Conservation (phyloP, 1,139 yeast species). For the Chernovozyma aurita region DNA sequence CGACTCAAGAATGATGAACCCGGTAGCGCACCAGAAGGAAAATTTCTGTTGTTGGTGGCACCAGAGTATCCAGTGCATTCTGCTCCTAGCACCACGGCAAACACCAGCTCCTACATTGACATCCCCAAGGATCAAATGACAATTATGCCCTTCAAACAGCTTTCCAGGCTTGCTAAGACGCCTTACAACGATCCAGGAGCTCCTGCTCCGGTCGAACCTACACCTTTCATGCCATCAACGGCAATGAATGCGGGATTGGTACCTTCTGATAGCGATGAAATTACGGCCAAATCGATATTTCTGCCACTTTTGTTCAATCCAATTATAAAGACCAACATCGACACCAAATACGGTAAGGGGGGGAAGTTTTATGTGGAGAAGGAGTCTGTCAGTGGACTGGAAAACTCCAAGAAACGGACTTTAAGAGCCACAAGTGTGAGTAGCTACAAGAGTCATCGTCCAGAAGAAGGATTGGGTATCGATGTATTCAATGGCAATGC, state of each 20-base stretch:
- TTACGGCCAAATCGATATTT: slow-evolving; percentile 47
- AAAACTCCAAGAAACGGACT: slow-evolving; percentile 18
- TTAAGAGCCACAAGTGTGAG: slow-evolving; percentile 42
- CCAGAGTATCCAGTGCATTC: background rate
- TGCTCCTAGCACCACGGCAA: background rate
- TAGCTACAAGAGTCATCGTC: slow-evolving; percentile 24
- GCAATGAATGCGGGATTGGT: slow-evolving; percentile 8
- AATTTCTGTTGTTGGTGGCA: background rate
- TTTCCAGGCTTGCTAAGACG: slow-evolving; percentile 17
- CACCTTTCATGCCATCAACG: slow-evolving; percentile 41
- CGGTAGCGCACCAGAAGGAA: background rate
- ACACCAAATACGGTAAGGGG: slow-evolving; percentile 78
- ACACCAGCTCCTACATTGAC: slow-evolving; percentile 31
- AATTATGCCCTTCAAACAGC: slow-evolving; percentile 16
- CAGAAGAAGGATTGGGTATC: background rate
- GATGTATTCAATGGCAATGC: background rate
- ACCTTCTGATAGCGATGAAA: slow-evolving; percentile 3
- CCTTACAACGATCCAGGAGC: slow-evolving; percentile 82
- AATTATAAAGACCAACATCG: slow-evolving; percentile 66
- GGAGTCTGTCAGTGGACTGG: slow-evolving; percentile 25
- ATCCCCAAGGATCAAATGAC: slow-evolving; percentile 60
- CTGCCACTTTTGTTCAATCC: slow-evolving; percentile 83
- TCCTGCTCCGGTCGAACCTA: slow-evolving; percentile 60
- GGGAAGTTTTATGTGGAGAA: slow-evolving; percentile 71
- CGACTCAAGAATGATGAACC: background rate